These are phyloP conservation scores for Colletotrichum sp. DNA, from an alignment of 2,329 filamentous ascomycete species.

Conservation along the genomic window DNA sequence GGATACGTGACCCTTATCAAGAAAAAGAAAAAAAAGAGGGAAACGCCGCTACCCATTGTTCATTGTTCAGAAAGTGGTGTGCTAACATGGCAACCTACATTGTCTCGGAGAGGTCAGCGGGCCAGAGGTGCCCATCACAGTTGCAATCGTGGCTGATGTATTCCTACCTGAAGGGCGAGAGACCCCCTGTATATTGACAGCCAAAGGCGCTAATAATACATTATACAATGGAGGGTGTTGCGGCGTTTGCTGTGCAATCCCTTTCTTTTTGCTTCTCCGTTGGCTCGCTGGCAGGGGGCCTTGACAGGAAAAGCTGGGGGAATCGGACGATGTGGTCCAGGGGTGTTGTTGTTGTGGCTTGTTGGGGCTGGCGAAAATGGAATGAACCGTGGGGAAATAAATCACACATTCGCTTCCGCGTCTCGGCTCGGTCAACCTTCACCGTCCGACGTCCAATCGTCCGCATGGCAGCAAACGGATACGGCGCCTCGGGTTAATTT, in stretches of 20 bases:
- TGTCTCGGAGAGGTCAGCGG: not conserved
- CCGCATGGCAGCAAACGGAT: not conserved
- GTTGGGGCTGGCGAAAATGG: not conserved
- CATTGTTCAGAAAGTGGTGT: not conserved
- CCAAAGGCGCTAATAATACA: not conserved
- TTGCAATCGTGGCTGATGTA: not conserved
- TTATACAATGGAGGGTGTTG: not conserved
- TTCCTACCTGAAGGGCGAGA: not conserved
- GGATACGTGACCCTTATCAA: not conserved
- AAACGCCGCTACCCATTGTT: not conserved
- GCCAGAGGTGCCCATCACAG: not conserved
- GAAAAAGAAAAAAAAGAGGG: not conserved
- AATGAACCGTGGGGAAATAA: not conserved
- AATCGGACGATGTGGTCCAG: not conserved
- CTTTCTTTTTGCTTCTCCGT: not conserved
- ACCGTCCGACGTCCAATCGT: not conserved
- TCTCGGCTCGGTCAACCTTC: not conserved
- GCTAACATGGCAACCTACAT: not conserved
- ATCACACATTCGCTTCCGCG: not conserved
- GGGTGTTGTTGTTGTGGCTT: not conserved
- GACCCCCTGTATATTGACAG: not conserved
- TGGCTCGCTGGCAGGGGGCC: not conserved
- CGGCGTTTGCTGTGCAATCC: not conserved
- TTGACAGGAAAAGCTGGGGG: not conserved
- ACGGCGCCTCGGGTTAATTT: not conserved